phyloP scores from a whole-genome alignment of 441 rosid genomes.

The Eutrema salsugineum region DNA sequence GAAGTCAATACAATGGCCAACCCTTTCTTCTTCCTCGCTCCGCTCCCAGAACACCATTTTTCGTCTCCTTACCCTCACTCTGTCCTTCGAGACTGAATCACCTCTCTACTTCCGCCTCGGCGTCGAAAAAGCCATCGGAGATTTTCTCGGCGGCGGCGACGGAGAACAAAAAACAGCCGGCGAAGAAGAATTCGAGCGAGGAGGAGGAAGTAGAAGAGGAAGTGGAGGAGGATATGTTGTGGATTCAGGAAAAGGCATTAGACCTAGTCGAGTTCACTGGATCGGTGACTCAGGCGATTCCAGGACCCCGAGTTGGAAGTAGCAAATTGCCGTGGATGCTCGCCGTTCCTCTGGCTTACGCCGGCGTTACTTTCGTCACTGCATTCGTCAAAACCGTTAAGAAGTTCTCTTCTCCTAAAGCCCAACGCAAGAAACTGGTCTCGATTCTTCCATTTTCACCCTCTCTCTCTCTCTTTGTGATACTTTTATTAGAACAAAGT shows the following conservation, averaged over 20 bases:
- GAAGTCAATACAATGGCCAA: constrained; percentile 24
- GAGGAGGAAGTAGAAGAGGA: constrained; percentile 53
- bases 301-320: constrained; percentile 90
- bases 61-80: constrained; percentile 25
- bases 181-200: constrained; percentile 14
- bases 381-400: constrained; percentile 78
- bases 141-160: background rate
- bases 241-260: constrained; percentile 94
- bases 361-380: constrained; percentile 64
- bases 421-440: constrained; percentile 72
- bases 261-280: constrained; percentile 96
- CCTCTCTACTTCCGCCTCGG: constrained; percentile 23
- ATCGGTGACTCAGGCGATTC: constrained; percentile 89
- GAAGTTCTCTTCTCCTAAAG: constrained; percentile 73
- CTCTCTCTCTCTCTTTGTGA: background rate
- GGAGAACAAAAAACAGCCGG: constrained; percentile 24
- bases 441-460: background rate
- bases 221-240: constrained; percentile 82
- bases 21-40: constrained; percentile 16
- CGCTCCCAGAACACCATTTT: constrained; percentile 7
- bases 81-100: constrained; percentile 3
- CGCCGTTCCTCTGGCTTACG: constrained; percentile 80
- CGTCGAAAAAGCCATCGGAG: constrained; percentile 35
- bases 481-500: background rate
- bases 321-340: constrained; percentile 94